These are phyloP conservation scores for Trichoderma sp. DNA, from an alignment of 2,329 filamentous ascomycete genomes.

Conservation along the genomic window DNA sequence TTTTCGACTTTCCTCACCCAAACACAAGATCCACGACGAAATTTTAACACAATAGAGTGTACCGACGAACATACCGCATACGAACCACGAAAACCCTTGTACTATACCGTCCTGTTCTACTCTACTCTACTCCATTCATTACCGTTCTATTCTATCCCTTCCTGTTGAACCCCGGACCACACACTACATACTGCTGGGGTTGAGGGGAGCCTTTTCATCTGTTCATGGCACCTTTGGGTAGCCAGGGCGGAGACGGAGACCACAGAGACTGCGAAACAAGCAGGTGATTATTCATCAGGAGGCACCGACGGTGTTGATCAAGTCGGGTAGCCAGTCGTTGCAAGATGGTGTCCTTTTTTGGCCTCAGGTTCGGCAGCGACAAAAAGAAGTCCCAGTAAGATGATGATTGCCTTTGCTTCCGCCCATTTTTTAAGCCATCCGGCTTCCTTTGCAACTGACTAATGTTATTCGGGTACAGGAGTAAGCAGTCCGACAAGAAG, in stretches of 20 bases:
- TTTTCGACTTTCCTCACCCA: background rate
- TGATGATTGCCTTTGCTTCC: background rate
- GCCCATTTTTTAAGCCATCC: background rate
- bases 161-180: background rate
- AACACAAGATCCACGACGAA: background rate
- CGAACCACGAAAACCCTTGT: background rate
- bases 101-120: background rate
- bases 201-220: background rate
- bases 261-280: background rate
- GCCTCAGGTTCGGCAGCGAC: conserved; percentile 53
- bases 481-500: conserved; percentile 26
- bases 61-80: background rate
- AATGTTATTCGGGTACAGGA: conserved; percentile 5
- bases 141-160: background rate
- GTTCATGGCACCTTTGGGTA: conserved; percentile 15
- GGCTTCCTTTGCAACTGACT: background rate
- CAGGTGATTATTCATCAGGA: background rate
- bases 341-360: conserved; percentile 58
- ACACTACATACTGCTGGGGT: background rate
- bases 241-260: conserved; percentile 7
- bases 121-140: background rate
- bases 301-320: background rate
- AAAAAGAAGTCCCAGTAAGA: conserved; percentile 55
- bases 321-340: background rate
- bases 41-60: background rate